Evolutionary conservation across 2,329 filamentous ascomycete genomes (phyloP).

Genomic region (Diaporthe longicolla): DNA sequence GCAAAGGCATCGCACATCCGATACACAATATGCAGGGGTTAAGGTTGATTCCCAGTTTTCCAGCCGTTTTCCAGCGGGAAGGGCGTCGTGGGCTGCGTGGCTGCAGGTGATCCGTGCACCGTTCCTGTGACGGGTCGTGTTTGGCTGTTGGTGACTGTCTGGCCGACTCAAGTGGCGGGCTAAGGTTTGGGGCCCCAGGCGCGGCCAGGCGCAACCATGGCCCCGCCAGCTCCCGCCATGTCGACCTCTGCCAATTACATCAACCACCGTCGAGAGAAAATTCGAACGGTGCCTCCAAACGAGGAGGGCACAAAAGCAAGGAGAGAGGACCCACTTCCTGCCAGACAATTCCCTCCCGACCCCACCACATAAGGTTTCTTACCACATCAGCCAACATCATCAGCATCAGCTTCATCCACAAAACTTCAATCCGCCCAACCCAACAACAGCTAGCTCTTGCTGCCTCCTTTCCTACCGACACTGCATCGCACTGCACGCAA

Average conservation of each 20-base stretch:
- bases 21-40: too few relatives aligned
- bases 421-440: not conserved
- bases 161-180: constrained; percentile 15
- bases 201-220: not conserved
- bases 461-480: not conserved
- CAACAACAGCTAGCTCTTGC: not conserved
- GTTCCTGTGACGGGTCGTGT: too few relatives aligned
- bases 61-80: too few relatives aligned
- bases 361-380: constrained; percentile 28
- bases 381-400: constrained; percentile 21
- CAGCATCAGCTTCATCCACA: constrained; percentile 20
- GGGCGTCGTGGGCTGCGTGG: too few relatives aligned
- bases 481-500: constrained; percentile 1
- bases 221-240: constrained; percentile 3
- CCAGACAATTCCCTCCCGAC: constrained; percentile 12
- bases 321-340: constrained; percentile 19
- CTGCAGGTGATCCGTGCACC: too few relatives aligned
- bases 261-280: constrained; percentile 8
- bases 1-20: too few relatives aligned
- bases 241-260: not conserved
- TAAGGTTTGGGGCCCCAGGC: constrained; percentile 15
- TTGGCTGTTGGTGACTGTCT: not conserved
- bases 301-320: constrained; percentile 8
- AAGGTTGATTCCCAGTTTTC: too few relatives aligned
- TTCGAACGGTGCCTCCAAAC: not conserved